These are phyloP conservation scores for Saccharomycopsis fibuligera DNA, from an alignment of 805 yeast species.

Conservation along the genomic window DNA sequence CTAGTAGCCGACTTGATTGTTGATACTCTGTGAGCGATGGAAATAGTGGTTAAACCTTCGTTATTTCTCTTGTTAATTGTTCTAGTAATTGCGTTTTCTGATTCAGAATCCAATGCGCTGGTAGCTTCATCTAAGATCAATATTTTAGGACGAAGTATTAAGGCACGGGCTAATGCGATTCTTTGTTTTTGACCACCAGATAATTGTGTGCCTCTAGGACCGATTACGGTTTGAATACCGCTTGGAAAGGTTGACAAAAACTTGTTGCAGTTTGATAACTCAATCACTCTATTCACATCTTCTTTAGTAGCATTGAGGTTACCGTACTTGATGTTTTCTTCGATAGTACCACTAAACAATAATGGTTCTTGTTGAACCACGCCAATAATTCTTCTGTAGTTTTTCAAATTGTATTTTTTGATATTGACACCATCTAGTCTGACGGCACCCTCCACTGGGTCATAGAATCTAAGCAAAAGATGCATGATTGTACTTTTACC, in stretches of 20 bases:
- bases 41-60: conserved; percentile 65
- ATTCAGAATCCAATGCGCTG: conserved; percentile 83
- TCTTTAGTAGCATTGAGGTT: conserved; percentile 50
- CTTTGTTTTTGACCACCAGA: conserved; percentile 96
- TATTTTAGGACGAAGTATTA: conserved; percentile 72
- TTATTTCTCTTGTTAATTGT: conserved; percentile 53
- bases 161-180: conserved; percentile 83
- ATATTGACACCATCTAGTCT: conserved; percentile 60
- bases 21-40: conserved; percentile 86
- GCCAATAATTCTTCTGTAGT: conserved; percentile 71
- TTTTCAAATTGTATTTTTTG: conserved; percentile 59
- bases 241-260: conserved; percentile 76
- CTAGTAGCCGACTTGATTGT: conserved; percentile 80
- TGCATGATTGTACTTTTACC: conserved; percentile 90
- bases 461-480: conserved; percentile 75
- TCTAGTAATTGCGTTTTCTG: conserved; percentile 77
- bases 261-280: conserved; percentile 63
- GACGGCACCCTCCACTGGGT: conserved; percentile 61
- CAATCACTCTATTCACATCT: conserved; percentile 54
- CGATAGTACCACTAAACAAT: conserved; percentile 76
- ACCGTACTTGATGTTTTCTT: conserved; percentile 81
- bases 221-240: conserved; percentile 75
- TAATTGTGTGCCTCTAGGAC: conserved; percentile 80
- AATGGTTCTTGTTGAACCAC: conserved; percentile 92
- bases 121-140: conserved; percentile 91